Percentiles rank a stretch among this genome's conserved stretches.
These are phyloP conservation scores for Aspergillus sp. DNA, from an alignment of 2,329 filamentous ascomycete genomes.

Conservation along the genomic window DNA sequence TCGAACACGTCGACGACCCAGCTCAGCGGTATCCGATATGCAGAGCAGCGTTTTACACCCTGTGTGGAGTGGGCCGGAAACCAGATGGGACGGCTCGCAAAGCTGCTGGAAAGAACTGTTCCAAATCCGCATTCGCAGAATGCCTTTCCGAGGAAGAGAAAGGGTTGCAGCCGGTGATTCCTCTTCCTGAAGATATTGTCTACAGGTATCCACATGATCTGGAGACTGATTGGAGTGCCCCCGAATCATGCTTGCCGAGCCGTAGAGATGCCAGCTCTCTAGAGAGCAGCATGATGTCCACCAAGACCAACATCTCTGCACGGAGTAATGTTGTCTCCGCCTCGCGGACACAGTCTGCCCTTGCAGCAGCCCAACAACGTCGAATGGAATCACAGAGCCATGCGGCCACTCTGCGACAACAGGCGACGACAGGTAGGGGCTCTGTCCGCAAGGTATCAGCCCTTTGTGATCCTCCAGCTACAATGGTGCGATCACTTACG, in stretches of 20 bases:
- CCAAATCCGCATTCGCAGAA: constrained; percentile 46
- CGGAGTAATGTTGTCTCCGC: constrained; percentile 27
- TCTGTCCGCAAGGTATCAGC: constrained; percentile 27
- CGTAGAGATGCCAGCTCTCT: constrained; percentile 24
- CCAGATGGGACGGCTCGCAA: constrained; percentile 41
- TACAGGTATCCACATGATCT: constrained; percentile 43
- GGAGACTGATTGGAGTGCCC: constrained; percentile 41
- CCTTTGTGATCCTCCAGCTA: constrained; percentile 20
- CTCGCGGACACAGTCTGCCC: constrained; percentile 37
- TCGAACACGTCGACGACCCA: constrained; percentile 34
- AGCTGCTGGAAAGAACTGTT: constrained; percentile 44
- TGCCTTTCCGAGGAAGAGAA: constrained; percentile 45
- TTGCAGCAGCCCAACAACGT: constrained; percentile 40
- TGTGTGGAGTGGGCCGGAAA: constrained; percentile 45
- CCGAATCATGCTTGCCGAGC: constrained; percentile 16
- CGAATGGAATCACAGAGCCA: constrained; percentile 44
- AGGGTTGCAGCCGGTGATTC: constrained; percentile 45
- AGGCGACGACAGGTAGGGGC: constrained; percentile 35
- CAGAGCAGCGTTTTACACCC: constrained; percentile 41
- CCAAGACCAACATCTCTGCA: constrained; percentile 25
- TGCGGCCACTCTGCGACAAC: constrained; percentile 47
- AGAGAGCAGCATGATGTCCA: constrained; percentile 27
- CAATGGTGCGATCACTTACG: constrained; percentile 13
- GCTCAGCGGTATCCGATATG: constrained; percentile 39
- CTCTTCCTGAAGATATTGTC: constrained; percentile 44